phyloP scores from a whole-genome alignment of 768 basidiomycete species.

The Fomitopsis serialis region DNA sequence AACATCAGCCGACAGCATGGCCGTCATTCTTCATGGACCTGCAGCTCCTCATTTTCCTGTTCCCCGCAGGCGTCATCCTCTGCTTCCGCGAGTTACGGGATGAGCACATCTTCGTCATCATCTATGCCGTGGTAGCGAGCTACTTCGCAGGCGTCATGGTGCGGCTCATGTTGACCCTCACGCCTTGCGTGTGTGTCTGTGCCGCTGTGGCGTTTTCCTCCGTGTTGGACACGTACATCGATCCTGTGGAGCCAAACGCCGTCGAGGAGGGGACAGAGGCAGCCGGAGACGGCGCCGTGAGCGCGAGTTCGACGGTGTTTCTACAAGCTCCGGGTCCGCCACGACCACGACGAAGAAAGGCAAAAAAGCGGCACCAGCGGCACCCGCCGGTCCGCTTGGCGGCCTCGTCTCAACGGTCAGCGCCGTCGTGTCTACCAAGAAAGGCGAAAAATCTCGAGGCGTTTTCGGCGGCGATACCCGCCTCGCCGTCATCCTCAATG shows the following conservation, averaged over 20 bases:
- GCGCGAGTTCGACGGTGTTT: conserved; percentile 17
- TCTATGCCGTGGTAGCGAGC: conserved; percentile 91
- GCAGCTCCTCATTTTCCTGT: conserved; percentile 94
- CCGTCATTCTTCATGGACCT: conserved; percentile 99
- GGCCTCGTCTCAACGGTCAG: conserved; percentile 38
- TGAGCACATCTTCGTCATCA: conserved; percentile 97
- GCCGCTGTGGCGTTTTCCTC: conserved; percentile 88
- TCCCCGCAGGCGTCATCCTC: conserved; percentile 92
- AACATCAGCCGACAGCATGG: conserved; percentile 99
- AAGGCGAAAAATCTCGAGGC: conserved; percentile 40
- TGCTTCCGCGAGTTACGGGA: conserved; percentile 94
- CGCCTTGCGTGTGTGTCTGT: conserved; percentile 92
- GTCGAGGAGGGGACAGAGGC: conserved; percentile 29
- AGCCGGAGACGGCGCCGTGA: conserved; percentile 23
- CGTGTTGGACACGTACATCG: conserved; percentile 85
- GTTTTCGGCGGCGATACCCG: conserved; percentile 87
- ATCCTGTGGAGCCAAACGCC: conserved; percentile 66
- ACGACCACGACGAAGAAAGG: conserved; percentile 30
- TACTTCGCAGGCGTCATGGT: conserved; percentile 99
- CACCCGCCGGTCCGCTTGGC: conserved; percentile 26
- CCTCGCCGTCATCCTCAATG: conserved; percentile 65
- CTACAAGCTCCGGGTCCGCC: conserved; percentile 11
- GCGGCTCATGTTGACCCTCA: conserved; percentile 94
- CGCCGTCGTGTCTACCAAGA: conserved; percentile 23
- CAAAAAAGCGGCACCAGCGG: conserved; percentile 41